These are phyloP conservation scores for Hyaloscypha bicolor DNA, from an alignment of 495 filamentous ascomycete species.

Conservation along the genomic window DNA sequence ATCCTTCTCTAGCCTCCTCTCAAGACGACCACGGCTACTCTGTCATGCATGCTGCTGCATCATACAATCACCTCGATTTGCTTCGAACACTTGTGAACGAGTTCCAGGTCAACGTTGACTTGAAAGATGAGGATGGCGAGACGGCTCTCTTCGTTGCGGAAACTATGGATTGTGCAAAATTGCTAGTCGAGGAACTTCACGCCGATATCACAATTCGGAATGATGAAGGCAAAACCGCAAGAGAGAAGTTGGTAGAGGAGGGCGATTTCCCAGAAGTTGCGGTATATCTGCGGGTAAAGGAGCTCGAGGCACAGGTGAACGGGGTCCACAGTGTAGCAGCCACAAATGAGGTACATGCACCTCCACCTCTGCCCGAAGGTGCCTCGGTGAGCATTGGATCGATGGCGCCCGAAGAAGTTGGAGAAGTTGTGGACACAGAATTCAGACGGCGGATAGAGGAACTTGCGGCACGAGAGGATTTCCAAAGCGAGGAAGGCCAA, in stretches of 20 bases:
- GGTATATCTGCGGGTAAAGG: slow-evolving; percentile 57
- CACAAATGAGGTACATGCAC: slow-evolving; percentile 18
- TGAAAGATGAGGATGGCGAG: slow-evolving; percentile 86
- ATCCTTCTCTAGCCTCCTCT: slow-evolving; percentile 64
- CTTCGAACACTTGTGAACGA: slow-evolving; percentile 76
- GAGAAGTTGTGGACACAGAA: slow-evolving; percentile 64
- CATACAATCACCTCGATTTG: slow-evolving; percentile 83
- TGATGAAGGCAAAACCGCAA: slow-evolving; percentile 67
- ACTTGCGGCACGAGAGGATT: slow-evolving; percentile 71
- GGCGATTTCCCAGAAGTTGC: slow-evolving; percentile 69
- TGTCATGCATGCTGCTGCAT: slow-evolving; percentile 86
- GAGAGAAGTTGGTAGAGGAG: slow-evolving; percentile 70
- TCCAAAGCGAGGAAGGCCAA: slow-evolving; percentile 70
- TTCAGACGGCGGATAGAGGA: slow-evolving; percentile 77
- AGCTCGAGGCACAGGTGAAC: slow-evolving; percentile 42
- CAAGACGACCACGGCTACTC: slow-evolving; percentile 90
- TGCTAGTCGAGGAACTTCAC: slow-evolving; percentile 79
- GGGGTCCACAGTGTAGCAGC: slow-evolving; percentile 23
- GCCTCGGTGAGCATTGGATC: slow-evolving; percentile 68
- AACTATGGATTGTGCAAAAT: slow-evolving; percentile 70
- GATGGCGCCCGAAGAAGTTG: slow-evolving; percentile 59
- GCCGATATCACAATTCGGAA: slow-evolving; percentile 64
- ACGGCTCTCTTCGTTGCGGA: slow-evolving; percentile 89
- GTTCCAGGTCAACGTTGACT: slow-evolving; percentile 74
- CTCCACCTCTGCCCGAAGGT: slow-evolving; percentile 64